Conservation (phyloP, 164 flowering plant genomes). For the Aristolochia californica region DNA sequence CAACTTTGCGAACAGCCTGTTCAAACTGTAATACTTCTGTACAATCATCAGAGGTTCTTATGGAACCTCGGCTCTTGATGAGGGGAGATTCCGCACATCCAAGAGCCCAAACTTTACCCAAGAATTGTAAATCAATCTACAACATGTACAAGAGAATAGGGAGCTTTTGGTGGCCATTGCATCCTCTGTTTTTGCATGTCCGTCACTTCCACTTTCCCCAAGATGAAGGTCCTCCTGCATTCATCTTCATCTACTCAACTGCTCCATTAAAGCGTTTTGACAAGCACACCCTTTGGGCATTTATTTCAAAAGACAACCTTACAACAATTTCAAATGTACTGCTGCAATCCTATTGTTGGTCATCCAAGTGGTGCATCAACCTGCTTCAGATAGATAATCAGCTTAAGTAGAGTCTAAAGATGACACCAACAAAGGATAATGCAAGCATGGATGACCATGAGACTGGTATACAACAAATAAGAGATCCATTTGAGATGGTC, state of each 20-base stretch:
- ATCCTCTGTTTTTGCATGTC: not conserved
- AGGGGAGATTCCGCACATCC: constrained; percentile 6
- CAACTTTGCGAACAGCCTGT: constrained; percentile 14
- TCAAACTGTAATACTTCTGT: constrained; percentile 29
- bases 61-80: not conserved
- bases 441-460: no score
- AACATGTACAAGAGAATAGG: constrained; percentile 43
- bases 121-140: constrained; percentile 33
- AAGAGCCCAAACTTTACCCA: constrained; percentile 10
- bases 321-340: not conserved
- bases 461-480: no score
- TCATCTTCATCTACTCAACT: not conserved
- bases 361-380: constrained; percentile 9
- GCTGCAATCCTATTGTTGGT: no score
- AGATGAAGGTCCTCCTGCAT: not conserved
- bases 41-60: constrained; percentile 11
- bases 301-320: constrained; percentile 4
- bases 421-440: no score
- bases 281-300: not conserved
- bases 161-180: constrained; percentile 3
- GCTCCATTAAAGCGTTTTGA: constrained; percentile 1
- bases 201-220: not conserved
- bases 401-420: not conserved
- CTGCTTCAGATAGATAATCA: constrained; percentile 10
- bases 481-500: no score